These are phyloP conservation scores for Paraphaeosphaeria sporulosa DNA, from an alignment of 2,329 filamentous ascomycete genomes.

Conservation along the genomic window DNA sequence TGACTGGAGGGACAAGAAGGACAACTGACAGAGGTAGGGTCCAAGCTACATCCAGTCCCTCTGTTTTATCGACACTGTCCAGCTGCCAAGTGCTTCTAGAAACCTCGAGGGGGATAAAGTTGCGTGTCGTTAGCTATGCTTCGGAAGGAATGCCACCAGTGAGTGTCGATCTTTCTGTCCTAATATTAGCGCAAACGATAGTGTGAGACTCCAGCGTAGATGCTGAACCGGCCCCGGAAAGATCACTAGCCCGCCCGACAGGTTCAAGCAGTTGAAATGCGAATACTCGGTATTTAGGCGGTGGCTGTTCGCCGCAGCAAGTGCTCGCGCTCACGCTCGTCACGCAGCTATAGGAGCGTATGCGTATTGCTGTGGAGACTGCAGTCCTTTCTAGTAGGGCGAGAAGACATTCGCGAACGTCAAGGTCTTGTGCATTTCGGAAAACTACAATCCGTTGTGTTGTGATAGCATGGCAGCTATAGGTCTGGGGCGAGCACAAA, in stretches of 20 bases:
- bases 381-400: no score
- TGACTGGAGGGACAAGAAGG: background rate
- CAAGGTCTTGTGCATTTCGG: background rate
- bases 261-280: background rate
- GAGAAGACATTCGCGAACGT: no score
- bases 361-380: background rate
- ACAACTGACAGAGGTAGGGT: background rate
- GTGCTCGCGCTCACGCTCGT: background rate
- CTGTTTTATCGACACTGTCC: background rate
- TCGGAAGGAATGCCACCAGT: background rate
- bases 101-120: background rate
- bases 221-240: background rate
- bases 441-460: background rate
- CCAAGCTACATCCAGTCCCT: background rate
- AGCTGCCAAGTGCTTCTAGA: background rate
- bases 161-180: background rate
- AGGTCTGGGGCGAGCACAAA: background rate
- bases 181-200: background rate
- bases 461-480: conserved; percentile 8
- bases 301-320: background rate
- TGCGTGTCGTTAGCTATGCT: background rate
- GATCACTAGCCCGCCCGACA: background rate
- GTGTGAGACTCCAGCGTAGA: background rate
- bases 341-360: background rate
- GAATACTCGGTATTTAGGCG: background rate